Evolutionary conservation across 2,329 filamentous ascomycete species (phyloP), one percentile per base, ranked within the genome.

Genomic region (Penicillium sp.): DNA sequence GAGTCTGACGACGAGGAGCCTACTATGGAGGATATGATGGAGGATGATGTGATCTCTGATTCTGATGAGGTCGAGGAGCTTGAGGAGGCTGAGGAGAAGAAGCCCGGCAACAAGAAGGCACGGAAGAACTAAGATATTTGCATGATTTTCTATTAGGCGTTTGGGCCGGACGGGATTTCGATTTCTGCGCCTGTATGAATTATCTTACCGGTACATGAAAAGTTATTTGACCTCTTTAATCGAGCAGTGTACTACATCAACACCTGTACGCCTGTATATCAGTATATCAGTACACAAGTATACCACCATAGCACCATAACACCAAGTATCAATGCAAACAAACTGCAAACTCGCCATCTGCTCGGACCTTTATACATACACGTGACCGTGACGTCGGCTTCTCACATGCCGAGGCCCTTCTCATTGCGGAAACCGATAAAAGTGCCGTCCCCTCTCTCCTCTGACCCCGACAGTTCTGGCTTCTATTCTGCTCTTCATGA

Each of bases 1-100:
- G 81, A 82, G 48, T 79, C 77, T 47, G 63, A 65, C 40, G 80
- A 79, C 22, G 84, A 83, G 48, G 80, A 67, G 14, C 49, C 49
- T n/a, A 36, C 50, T 14, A 78, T 78, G 55, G 74, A 68, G 40
- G 80, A 81, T 48, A 80, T 76, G 54, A 79, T 78, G 63, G 77
- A 80, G 54, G 74, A 73, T 51, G 74, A 76, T 58, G 72, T 73
- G 51, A 49, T 72, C 22, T 71, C 67, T 42, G 43, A 44, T 36
- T 36, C 34, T 18, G 43, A 44, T 21, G 76, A 79, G 53, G 74
- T 73, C 47, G 73, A 76, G 57, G 72, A 74, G 51, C 70, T 67
- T 13, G 52, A 54, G 16, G 52, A 54, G 21, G 31, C 29, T 16
- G 22, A 34, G 5, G 47, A 45, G 48, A 67, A 73, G 49, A 71